phyloP scores from a whole-genome alignment of 305 asterid species.

The Solanum aculeatissimum region DNA sequence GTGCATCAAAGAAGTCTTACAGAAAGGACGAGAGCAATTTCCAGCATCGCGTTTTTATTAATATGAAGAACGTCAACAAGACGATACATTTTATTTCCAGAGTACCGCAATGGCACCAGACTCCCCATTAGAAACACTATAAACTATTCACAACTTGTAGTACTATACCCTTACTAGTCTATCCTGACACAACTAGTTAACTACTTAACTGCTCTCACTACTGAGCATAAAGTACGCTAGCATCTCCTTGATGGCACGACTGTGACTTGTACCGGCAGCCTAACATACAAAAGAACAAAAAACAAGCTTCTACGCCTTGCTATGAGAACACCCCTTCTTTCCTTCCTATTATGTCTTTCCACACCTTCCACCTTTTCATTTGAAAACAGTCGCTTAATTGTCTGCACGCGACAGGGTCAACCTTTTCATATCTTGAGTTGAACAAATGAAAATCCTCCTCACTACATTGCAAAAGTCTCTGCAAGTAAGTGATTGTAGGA shows the following conservation, averaged over 20 bases:
- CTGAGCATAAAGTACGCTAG: constrained; percentile 5
- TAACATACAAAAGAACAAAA: neutral
- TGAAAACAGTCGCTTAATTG: neutral
- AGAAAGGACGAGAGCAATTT: neutral
- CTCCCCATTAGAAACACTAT: constrained; percentile 2
- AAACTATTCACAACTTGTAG: constrained; percentile 8
- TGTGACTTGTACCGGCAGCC: neutral
- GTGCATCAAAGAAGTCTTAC: neutral
- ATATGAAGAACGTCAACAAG: neutral
- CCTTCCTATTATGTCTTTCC: neutral
- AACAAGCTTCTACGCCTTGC: neutral
- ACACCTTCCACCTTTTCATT: neutral
- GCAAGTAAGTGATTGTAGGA: constrained; percentile 7
- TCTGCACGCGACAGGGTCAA: constrained; percentile 38
- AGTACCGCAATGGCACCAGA: neutral
- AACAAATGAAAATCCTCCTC: constrained; percentile 61
- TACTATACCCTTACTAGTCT: neutral
- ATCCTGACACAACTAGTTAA: constrained; percentile 7
- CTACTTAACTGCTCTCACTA: constrained; percentile 3
- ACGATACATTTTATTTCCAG: neutral
- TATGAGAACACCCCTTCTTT: neutral
- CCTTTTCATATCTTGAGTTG: constrained; percentile 71
- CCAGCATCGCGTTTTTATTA: neutral
- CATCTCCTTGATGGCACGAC: neutral
- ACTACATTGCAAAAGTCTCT: constrained; percentile 90